Evolutionary conservation across 1,284 basidiomycete genomes (phyloP), one percentile per base, ranked within the genome.

Genomic region (Irpex sp.): DNA sequence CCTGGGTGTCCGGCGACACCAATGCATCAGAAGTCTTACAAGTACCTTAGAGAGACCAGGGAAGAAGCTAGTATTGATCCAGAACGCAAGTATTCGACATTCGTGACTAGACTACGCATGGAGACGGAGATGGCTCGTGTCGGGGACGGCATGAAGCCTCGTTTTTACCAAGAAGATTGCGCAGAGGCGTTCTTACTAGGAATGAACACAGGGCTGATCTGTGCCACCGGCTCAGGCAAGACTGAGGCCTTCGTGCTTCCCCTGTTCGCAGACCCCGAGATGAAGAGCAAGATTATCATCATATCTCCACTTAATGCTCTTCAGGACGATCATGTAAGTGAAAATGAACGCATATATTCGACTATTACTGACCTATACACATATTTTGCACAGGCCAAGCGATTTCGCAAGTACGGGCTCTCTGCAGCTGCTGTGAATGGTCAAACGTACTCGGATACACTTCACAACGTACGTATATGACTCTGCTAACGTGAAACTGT

Each of bases 181-280:
- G 66, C 74, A 0, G 76, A 78, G 66, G 70, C 74, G 1, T 52
- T 77, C 7, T 57, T 75, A 0, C 67, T 78, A 0, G 73, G 75
- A 1, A 51, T 77, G 0, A 75, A 79, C 61, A 68, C 62, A n/a
- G 61, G 72, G 2, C 69, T 77, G 0, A 73, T 78, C 57, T 75
- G 76, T 1, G 72, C 72, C 6, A 77, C 75, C 3, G 73, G 77
- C 0, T 66, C 70, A 1, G 75, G 75, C 1, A 78, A 78, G 63
- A 78, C 77, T 0, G 69, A 77, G 19, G 75, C 76, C 0, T 78
- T 78, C 61, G 69, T 75, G 48, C 61, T 78, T 63, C 76, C 74
- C 0, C 62, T 76, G 2, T 51, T 73, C 4, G 60, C 63, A 1
- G 60, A 67, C 26, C 47, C 61, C 61, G 55, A 38, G 17, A 48